Evolutionary conservation across 495 filamentous ascomycete genomes (phyloP).

Genomic region (Cetradonia linearis): DNA sequence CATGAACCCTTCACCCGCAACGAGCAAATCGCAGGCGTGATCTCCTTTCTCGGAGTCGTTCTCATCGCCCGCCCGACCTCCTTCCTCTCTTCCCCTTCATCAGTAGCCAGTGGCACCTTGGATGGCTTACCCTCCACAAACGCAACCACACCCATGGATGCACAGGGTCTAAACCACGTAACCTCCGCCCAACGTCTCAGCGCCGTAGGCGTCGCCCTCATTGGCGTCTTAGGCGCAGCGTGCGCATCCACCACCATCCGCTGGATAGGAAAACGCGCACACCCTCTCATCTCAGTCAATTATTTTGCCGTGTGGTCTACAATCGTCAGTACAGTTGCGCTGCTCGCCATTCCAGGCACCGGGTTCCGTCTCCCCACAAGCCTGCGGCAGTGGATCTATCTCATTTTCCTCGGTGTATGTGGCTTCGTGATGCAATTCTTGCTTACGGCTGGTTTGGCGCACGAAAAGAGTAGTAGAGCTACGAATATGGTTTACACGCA

Average conservation of each 20-base stretch:
- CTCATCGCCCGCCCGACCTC: constrained; percentile 71
- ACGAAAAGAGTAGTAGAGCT: constrained; percentile 56
- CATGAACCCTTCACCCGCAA: constrained; percentile 69
- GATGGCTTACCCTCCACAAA: constrained; percentile 22
- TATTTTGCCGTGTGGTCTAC: constrained; percentile 71
- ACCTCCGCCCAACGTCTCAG: constrained; percentile 57
- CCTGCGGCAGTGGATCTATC: constrained; percentile 55
- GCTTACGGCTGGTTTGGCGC: constrained; percentile 67
- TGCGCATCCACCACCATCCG: constrained; percentile 72
- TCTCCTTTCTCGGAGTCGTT: constrained; percentile 73
- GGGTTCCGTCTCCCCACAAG: constrained; percentile 53
- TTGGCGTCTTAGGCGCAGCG: constrained; percentile 73
- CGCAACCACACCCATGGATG: constrained; percentile 19
- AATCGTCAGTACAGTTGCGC: constrained; percentile 50
- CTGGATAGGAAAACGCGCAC: constrained; percentile 74
- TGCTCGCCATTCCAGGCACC: constrained; percentile 43
- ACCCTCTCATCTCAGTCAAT: constrained; percentile 75
- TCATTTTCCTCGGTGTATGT: constrained; percentile 58
- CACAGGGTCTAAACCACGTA: constrained; percentile 31
- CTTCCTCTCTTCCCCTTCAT: constrained; percentile 32
- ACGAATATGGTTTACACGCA: constrained; percentile 87
- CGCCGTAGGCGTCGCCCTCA: constrained; percentile 62
- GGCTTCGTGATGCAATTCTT: constrained; percentile 85
- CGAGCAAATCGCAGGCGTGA: constrained; percentile 63
- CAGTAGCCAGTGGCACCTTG: constrained; percentile 18